Evolutionary conservation across 2,329 filamentous ascomycete genomes (phyloP), one percentile per base, ranked within the genome.

Genomic region (Didymellaceae sp.): DNA sequence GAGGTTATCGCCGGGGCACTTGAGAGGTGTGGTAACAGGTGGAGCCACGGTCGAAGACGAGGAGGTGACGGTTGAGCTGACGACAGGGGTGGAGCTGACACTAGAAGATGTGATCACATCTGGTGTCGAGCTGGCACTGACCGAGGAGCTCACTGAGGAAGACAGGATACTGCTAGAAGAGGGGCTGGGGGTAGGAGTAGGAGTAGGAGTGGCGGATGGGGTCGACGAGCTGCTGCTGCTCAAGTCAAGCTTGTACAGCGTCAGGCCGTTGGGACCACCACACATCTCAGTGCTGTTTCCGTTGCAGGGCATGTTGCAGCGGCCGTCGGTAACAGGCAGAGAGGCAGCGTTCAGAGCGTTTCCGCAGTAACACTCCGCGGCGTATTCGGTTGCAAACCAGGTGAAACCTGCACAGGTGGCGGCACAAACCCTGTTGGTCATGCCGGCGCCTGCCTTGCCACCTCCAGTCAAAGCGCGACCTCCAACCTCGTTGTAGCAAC

Each of bases 301-400:
- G n/a, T 34, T 43, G 24, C 47, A 55, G 11, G 26, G 42, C 31
- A 52, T 60, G 14, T 45, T 53, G 52, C 64, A 67, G 38, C 78
- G 75, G 3, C 66, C 61, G 18, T 55, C 55, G 1, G 48, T 40
- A 13, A 49, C 55, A 4, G 43, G 49, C n/a, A 39, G 39, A 1
- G 68, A 67, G 10, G 43, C 45, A 5, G 41, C 37, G 10, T 33
- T 39, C 25, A 48, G 14, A 1, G 18, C 3, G 17, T 57, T 60
- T 34, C 57, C 58, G 26, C 59, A 62, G 35, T 53, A 58, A 28
- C 54, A 59, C 42, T 59, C 57, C 11, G 45, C 33, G 11, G 45
- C 22, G 28, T 41, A 47, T 14, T 47, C 45, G 6, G 45, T 47
- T 14, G 45, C 35, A 6, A 47, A 47, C 17, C 41, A 47, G 8